A percentile compares a stretch with the other conserved stretches of the same genome.
Conservation (phyloP, 2,329 filamentous ascomycete species). For the Pseudogymnoascus sp. region DNA sequence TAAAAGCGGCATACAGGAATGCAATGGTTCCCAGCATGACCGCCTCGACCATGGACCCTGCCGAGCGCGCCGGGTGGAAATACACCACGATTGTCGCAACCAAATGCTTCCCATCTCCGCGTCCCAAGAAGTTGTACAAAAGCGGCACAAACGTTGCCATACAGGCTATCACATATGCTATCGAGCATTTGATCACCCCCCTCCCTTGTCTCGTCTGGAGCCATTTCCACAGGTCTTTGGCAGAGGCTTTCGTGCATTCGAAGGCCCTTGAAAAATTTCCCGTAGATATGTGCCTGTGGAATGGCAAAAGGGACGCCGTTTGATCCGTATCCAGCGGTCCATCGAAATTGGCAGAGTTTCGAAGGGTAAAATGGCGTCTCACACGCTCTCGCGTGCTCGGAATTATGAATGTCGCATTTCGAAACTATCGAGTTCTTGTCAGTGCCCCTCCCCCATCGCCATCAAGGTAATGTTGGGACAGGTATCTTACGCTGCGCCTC, state of each 20-base stretch:
- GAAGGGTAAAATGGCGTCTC: conserved; percentile 71
- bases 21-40: conserved; percentile 69
- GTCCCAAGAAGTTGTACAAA: conserved; percentile 67
- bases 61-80: conserved; percentile 81
- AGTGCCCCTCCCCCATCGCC: conserved; percentile 22
- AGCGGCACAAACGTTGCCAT: conserved; percentile 75
- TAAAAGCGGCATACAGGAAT: conserved; percentile 68
- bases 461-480: conserved; percentile 27
- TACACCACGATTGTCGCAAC: conserved; percentile 92
- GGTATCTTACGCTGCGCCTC: conserved; percentile 22
- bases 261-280: conserved; percentile 30
- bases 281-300: conserved; percentile 19
- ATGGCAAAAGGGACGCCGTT: conserved; percentile 14
- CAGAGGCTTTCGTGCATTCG: conserved; percentile 30
- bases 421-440: conserved; percentile 45
- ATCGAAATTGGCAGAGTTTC: conserved; percentile 40
- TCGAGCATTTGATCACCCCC: conserved; percentile 80
- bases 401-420: conserved; percentile 80
- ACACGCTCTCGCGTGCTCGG: conserved; percentile 80
- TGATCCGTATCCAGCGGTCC: conserved; percentile 14
- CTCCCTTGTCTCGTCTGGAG: conserved; percentile 66
- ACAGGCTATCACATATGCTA: conserved; percentile 82
- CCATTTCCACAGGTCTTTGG: conserved; percentile 48
- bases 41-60: conserved; percentile 86
- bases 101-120: conserved; percentile 87